Percentiles rank a stretch among this genome's conserved stretches.
These are phyloP conservation scores for Hygrocybe punicea DNA, from an alignment of 768 basidiomycete genomes.

Conservation along the genomic window DNA sequence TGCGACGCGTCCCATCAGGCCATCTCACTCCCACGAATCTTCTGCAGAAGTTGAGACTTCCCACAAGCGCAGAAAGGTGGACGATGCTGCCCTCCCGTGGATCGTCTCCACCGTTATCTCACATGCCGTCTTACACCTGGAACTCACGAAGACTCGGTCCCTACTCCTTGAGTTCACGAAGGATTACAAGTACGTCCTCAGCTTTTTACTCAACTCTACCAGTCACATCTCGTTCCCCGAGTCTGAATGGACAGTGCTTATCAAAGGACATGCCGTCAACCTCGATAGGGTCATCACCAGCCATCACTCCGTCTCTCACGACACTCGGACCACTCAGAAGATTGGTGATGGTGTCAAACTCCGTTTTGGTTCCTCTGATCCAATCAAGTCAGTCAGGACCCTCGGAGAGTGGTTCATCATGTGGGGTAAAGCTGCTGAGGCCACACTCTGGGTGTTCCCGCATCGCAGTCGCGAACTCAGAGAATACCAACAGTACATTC, in stretches of 20 bases:
- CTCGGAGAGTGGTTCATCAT: neutral
- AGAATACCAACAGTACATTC: neutral
- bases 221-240: too few relatives aligned
- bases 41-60: too few relatives aligned
- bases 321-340: neutral
- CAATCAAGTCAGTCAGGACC: neutral
- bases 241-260: neutral
- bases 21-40: too few relatives aligned
- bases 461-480: neutral
- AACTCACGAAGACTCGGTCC: too few relatives aligned
- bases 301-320: slow-evolving; percentile 8
- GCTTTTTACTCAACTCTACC: slow-evolving; percentile 10
- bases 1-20: too few relatives aligned
- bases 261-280: slow-evolving; percentile 16
- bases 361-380: neutral
- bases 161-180: too few relatives aligned
- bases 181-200: too few relatives aligned
- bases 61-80: too few relatives aligned
- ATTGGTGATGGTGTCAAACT: slow-evolving; percentile 16
- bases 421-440: neutral
- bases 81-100: too few relatives aligned
- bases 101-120: too few relatives aligned
- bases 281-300: slow-evolving; percentile 23
- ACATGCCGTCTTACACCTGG: too few relatives aligned
- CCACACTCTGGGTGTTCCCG: neutral